phyloP scores from a whole-genome alignment of 164 flowering plant species.

The Vitis rupestris region DNA sequence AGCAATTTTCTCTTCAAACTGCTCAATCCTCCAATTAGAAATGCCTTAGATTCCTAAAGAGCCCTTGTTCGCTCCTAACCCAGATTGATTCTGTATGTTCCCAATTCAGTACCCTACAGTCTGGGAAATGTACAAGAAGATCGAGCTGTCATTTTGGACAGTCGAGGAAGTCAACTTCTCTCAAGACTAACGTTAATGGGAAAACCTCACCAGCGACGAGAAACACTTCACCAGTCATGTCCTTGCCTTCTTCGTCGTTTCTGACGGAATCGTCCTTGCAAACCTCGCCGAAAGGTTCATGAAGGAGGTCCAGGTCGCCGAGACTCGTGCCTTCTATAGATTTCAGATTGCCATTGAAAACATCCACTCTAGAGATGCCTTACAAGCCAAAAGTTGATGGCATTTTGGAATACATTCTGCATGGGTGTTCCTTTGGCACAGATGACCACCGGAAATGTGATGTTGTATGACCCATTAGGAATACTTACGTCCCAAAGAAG shows the following conservation, averaged over 20 bases:
- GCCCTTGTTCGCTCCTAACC: conserved; percentile 73
- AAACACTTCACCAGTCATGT: conserved; percentile 78
- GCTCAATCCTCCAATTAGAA: conserved; percentile 2
- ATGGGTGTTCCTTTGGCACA: conserved; percentile 99
- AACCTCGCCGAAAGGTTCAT: conserved; percentile 85
- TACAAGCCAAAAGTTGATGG: conserved; percentile 95
- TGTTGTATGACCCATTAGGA: conserved; percentile 79
- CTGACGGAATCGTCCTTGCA: conserved; percentile 87
- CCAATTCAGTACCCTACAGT: conserved; percentile 79
- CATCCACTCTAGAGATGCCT: conserved; percentile 57
- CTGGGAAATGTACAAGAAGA: conserved; percentile 98
- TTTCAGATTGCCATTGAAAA: conserved; percentile 93
- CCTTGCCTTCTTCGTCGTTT: conserved; percentile 93
- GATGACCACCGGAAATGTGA: conserved; percentile 95
- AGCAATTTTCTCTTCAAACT: neutral
- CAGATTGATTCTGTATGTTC: conserved; percentile 93
- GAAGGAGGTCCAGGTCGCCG: conserved; percentile 81
- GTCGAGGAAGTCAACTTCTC: conserved; percentile 90
- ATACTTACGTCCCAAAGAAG: conserved; percentile 66
- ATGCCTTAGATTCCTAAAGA: conserved; percentile 75
- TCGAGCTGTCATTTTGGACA: conserved; percentile 92
- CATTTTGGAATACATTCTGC: conserved; percentile 90
- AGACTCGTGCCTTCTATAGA: conserved; percentile 88
- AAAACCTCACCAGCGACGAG: conserved; percentile 46
- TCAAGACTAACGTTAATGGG: conserved; percentile 72